Conservation (phyloP, 805 yeast genomes). For the Naumovozyma castellii region DNA sequence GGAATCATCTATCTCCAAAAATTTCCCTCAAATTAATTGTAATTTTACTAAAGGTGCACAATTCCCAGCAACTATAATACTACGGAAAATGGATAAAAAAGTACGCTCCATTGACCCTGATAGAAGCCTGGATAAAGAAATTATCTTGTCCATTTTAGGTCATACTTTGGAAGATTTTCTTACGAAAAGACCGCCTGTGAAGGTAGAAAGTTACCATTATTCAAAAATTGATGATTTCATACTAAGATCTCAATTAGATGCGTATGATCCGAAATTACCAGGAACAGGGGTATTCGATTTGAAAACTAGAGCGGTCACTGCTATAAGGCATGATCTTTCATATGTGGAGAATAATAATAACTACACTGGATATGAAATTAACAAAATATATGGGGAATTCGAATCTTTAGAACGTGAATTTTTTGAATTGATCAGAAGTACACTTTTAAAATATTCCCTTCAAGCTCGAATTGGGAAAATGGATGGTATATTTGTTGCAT, state of each 20-base stretch:
- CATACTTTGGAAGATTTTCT: slow-evolving; percentile 68
- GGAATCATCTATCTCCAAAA: slow-evolving; percentile 33
- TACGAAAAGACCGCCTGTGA: slow-evolving; percentile 6
- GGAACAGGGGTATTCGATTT: slow-evolving; percentile 89
- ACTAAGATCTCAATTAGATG: slow-evolving; percentile 86
- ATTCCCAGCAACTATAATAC: slow-evolving; percentile 48
- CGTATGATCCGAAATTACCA: slow-evolving; percentile 65
- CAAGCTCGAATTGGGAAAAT: slow-evolving; percentile 93
- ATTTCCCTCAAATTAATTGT: slow-evolving; percentile 32
- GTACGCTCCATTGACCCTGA: slow-evolving; percentile 64
- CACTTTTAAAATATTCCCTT: slow-evolving; percentile 72
- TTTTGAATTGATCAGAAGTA: slow-evolving; percentile 63
- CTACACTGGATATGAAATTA: slow-evolving; percentile 59
- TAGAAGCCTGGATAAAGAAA: slow-evolving; percentile 54
- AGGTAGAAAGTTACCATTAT: slow-evolving; percentile 54
- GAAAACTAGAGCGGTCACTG: slow-evolving; percentile 84
- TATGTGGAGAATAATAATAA: slow-evolving; percentile 44
- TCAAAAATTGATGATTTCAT: slow-evolving; percentile 58
- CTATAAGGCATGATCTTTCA: slow-evolving; percentile 69
- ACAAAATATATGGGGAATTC: slow-evolving; percentile 48
- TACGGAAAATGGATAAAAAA: slow-evolving; percentile 38
- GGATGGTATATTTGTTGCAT: slow-evolving; percentile 94
- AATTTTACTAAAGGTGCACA: slow-evolving; percentile 38
- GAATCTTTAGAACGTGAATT: slow-evolving; percentile 82
- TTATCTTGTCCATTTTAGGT: slow-evolving; percentile 65